Base-by-base conservation (phyloP, 208 protist genomes). In the Porcisia deanei region DNA sequence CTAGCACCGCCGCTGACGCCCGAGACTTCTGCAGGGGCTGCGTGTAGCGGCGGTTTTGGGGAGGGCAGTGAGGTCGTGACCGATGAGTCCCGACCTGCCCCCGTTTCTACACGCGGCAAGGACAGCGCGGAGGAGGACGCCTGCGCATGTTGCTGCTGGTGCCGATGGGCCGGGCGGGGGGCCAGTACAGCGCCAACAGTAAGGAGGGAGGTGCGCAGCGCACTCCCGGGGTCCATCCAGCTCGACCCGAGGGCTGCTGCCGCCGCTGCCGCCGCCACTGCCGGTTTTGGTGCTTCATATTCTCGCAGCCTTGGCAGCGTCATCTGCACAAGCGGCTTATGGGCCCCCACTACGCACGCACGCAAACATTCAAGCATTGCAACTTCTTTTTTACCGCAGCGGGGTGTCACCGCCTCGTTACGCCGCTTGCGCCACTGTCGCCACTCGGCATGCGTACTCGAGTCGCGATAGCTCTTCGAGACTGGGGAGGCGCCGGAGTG, bases 161-260 rank as follows among this genome's bases (percentile, higher is more conserved):
- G 71, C 76, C 49, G 53, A 18, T 45, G 47, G 30, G 20, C 52
- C 0, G 41, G 22, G 0, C 78, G 73, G 20, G 78, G 73, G 3
- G 78, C 73, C 4, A 78, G 73, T 14, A 16, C 73, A 8, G 73
- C 78, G 14, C 78, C 68, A 55, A 82, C 70, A 6, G 72, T 68
- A 30, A 82, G 8, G 20, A 82, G 58, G 8, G 78, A 66, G 6
- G 73, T 64, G 58, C 78, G 78, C 8, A 82, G 69, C 20, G 73
- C 73, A 47, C 69, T 78, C 43, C 73, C 73, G 37, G 69, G 67
- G 60, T 71, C 78, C 25, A 66, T 59, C 78, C 78, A 82, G 53
- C 52, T 63, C 25, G 68, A 45, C 6, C 60, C 60, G 18, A 12
- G 25, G n/a, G 60, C 9, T 54, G 70, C 37, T 22, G 70, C 55